These are phyloP conservation scores for Fusarium humuli DNA, from an alignment of 2,329 filamentous ascomycete genomes.

Conservation along the genomic window DNA sequence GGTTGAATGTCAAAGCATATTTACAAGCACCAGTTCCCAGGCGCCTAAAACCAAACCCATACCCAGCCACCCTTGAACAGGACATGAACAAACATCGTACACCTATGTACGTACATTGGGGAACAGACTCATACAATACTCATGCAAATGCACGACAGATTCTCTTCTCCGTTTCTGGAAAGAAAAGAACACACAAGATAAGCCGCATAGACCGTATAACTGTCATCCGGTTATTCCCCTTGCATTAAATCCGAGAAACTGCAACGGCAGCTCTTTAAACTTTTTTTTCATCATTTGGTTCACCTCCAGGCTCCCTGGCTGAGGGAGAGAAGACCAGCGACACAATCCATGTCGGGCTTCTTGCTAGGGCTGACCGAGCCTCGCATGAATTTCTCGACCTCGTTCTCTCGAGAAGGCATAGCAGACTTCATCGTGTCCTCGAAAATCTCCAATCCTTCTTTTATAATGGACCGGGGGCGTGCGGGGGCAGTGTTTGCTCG, in stretches of 20 bases:
- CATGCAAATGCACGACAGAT: conserved; percentile 32
- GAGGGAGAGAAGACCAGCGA: conserved; percentile 87
- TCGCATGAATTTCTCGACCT: conserved; percentile 80
- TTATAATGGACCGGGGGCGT: conserved; percentile 48
- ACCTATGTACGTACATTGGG: conserved; percentile 25
- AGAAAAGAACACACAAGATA: conserved; percentile 32
- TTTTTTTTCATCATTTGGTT: not conserved
- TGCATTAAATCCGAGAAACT: conserved; percentile 23
- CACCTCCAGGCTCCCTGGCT: conserved; percentile 92
- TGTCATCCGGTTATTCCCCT: conserved; percentile 28
- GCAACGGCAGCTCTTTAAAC: not conserved
- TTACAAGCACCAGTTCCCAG: conserved; percentile 41
- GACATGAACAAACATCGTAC: conserved; percentile 38
- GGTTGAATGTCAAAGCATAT: conserved; percentile 39
- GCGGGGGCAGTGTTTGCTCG: conserved; percentile 58
- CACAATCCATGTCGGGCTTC: conserved; percentile 85
- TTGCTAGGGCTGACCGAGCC: conserved; percentile 75
- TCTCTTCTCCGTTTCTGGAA: conserved; percentile 22
- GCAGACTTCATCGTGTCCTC: conserved; percentile 58
- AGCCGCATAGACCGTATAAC: conserved; percentile 13
- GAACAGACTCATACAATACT: conserved; percentile 26
- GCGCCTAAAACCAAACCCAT: conserved; percentile 27
- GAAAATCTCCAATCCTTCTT: conserved; percentile 61
- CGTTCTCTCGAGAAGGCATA: conserved; percentile 57
- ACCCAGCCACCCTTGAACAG: conserved; percentile 21